Base-by-base conservation (phyloP, 768 basidiomycete genomes). In the Hygrocybe coccinea region DNA sequence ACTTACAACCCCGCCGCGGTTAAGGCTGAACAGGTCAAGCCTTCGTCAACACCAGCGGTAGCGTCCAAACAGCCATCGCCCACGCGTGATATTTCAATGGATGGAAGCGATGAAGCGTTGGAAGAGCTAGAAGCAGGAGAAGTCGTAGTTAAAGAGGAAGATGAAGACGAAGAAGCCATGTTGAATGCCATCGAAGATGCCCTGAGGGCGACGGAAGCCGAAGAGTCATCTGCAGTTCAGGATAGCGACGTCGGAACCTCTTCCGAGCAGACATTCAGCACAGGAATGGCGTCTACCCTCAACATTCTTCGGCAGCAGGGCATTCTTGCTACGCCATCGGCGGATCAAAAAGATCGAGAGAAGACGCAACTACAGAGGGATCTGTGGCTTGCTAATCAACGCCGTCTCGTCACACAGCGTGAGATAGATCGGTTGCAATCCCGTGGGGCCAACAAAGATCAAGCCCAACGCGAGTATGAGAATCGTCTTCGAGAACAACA, bases 391-490 rank as follows among this genome's bases (percentile, higher is more conserved):
- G 86, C 91, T 2, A 87, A 93, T 53, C 86, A 93, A 66, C 83
- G 94, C 41, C 79, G 79, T 35, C 79, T 85, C 55, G 74, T 87
- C 48, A 81, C 87, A 11, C 84, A 89, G 62, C 82, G 92, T 19
- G 95, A 97, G 62, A 63, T 88, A 52, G 94, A 97, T 55, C 79
- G 79, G 39, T 70, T 89, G 59, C 85, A 86, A 64, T 76, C 86
- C 2, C 82, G 92, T 39, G 92, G 94, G 5, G 79, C 77, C 41
- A 86, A 84, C 65, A 95, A 88, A 71, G 95, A 97, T 66, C 95
- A 98, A 70, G 87, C 91, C 17, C 87, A 89, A 59, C 81, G 95
- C 52, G 97, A 98, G 71, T 93, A 92, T 67, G 93, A 97, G 73
- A 97, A 97, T 65, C 82, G 91, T 55, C 69, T 86, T 57, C 83